Evolutionary conservation across 78 protist genomes (phyloP).

Genomic region (Chrysochromulina parva): DNA sequence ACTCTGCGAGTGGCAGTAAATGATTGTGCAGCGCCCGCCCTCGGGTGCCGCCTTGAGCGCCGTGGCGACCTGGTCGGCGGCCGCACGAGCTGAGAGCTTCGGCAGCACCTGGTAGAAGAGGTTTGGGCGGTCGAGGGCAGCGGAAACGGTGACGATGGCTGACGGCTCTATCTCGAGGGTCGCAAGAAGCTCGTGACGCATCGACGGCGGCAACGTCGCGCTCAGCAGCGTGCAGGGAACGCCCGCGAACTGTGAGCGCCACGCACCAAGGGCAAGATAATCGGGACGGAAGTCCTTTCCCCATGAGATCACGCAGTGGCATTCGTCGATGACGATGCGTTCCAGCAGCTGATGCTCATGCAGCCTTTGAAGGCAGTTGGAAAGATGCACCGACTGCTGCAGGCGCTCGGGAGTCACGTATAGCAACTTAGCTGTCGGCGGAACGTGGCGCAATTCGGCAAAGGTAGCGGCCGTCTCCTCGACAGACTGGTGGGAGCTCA

Average conservation of each 20-base stretch:
- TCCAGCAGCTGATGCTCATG: slow-evolving; percentile 1
- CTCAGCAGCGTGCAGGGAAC: slow-evolving; percentile 78
- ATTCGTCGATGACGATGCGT: slow-evolving; percentile 92
- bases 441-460: not conserved
- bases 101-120: not conserved
- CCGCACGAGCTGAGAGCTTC: too few relatives aligned
- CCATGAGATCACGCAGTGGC: slow-evolving; percentile 97
- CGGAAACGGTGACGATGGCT: not conserved
- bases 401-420: slow-evolving; percentile 76
- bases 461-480: not conserved
- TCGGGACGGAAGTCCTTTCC: slow-evolving; percentile 95
- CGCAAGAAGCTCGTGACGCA: not conserved
- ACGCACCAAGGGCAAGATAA: slow-evolving; percentile 58
- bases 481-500: not conserved
- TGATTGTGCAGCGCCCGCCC: slow-evolving; percentile 75
- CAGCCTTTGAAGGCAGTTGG: not conserved
- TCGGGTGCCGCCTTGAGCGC: too few relatives aligned
- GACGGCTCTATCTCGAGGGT: not conserved
- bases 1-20: slow-evolving; percentile 85
- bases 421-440: slow-evolving; percentile 15
- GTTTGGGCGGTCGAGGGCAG: slow-evolving; percentile 88
- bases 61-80: too few relatives aligned
- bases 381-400: not conserved
- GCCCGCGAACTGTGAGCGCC: slow-evolving; percentile 32
- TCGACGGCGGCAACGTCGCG: not conserved